Base-by-base conservation (phyloP, 148 eudicot genomes). In the Camellia japonica region DNA sequence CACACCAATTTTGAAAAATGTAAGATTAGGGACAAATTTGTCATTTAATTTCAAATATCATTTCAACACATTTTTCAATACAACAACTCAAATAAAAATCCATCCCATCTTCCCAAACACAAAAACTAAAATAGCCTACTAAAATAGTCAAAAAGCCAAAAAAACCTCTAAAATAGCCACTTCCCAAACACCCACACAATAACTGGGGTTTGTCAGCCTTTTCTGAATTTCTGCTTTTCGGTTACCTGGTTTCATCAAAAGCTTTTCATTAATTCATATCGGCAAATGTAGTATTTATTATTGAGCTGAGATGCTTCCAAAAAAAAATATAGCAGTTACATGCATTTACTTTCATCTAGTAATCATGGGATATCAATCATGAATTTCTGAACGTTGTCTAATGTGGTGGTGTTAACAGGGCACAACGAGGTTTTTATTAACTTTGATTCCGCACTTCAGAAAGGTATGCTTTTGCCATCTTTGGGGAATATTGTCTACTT, bases 381-480 rank as follows among this genome's bases (percentile, higher is more conserved):
- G 23, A 16, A 23, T 65, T 44, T 42, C 62, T 76, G 70, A 79
- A 61, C 23, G 1, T 56, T 58, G 38, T 12, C 58, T 60, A 54
- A 44, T 20, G 1, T 81, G 16, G 4, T 76, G 69, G 55, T 61
- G 69, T 74, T 83, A 64, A 49, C 90, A 96, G 99, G 99, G 99
- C 7, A 86, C 49, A 66, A 92, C 98, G 7, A 90, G 90, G 80
- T 88, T 96, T 71, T 75, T 96, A 90, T 86, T 96, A 66, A 96
- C 98, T 14, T 56, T 80, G 73, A 92, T 96, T 78, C 99, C 99
- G 30, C 86, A 93, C 82, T 96, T 96, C 68, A 83, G 99, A 88
- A 87, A 91, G 99, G 99, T 96, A 75, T 42, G 85, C 3, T 54
- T 73, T 42, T 56, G 16, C 19, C 23, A 63, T 60, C 47, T 74